These are phyloP conservation scores for Sutorius australiensis DNA, from an alignment of 768 basidiomycete genomes.

Conservation along the genomic window DNA sequence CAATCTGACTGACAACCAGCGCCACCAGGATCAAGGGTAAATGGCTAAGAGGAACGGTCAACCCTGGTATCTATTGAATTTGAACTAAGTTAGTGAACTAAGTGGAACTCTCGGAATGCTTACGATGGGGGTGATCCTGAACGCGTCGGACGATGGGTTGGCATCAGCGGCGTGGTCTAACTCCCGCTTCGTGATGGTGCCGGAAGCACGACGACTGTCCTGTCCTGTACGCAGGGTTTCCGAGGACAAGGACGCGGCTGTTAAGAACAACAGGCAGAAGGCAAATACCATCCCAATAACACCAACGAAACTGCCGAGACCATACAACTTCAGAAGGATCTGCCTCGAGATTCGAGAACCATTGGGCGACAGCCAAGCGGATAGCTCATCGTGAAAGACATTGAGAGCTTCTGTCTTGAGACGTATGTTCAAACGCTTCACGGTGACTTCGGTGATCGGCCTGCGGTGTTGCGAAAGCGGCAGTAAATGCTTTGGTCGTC, in stretches of 20 bases:
- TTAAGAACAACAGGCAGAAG: constrained; percentile 39
- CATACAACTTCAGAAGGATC: constrained; percentile 41
- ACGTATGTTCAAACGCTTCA: constrained; percentile 29
- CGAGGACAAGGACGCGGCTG: constrained; percentile 20
- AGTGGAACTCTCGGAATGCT: constrained; percentile 9
- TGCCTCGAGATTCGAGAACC: constrained; percentile 24
- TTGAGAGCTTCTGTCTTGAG: constrained; percentile 53
- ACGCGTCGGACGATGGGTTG: not conserved
- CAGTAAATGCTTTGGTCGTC: constrained; percentile 17
- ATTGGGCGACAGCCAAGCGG: constrained; percentile 33
- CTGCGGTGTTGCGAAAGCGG: constrained; percentile 21
- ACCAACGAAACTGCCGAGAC: constrained; percentile 44
- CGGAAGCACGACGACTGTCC: not conserved
- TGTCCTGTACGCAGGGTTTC: constrained; percentile 9
- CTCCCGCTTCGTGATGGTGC: constrained; percentile 15
- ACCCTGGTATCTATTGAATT: constrained; percentile 64
- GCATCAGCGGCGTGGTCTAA: not conserved
- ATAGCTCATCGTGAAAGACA: constrained; percentile 42
- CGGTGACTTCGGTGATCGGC: constrained; percentile 18
- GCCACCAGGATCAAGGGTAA: constrained; percentile 61
- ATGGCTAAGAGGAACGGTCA: constrained; percentile 75
- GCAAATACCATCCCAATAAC: constrained; percentile 47
- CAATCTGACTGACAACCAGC: constrained; percentile 59
- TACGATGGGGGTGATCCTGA: constrained; percentile 31
- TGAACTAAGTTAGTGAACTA: not conserved